phyloP scores from a whole-genome alignment of 768 basidiomycete genomes.

The Crepidotus variabilis region DNA sequence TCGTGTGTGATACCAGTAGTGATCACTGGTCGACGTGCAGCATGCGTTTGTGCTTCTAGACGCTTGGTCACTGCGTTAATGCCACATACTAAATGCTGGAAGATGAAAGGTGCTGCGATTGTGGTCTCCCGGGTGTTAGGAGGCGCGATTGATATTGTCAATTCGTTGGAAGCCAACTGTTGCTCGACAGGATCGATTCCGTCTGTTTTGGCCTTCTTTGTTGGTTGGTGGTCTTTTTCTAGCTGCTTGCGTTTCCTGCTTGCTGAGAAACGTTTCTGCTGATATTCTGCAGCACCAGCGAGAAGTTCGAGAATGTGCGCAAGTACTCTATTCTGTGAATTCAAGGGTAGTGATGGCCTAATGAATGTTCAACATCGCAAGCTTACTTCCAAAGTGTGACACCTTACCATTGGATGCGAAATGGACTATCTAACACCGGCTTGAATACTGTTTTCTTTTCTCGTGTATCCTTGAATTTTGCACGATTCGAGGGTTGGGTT shows the following conservation, averaged over 20 bases:
- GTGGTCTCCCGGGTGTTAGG: background rate
- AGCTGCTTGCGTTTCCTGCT: slow-evolving; percentile 38
- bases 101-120: slow-evolving; percentile 31
- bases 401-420: slow-evolving; percentile 61
- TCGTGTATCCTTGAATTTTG: slow-evolving; percentile 35
- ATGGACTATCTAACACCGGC: slow-evolving; percentile 69
- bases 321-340: slow-evolving; percentile 59
- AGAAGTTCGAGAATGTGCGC: slow-evolving; percentile 47
- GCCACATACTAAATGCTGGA: slow-evolving; percentile 55
- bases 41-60: slow-evolving; percentile 55
- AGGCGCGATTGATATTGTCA: background rate
- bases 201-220: slow-evolving; percentile 15
- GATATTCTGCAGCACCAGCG: slow-evolving; percentile 45
- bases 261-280: slow-evolving; percentile 24
- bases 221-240: slow-evolving; percentile 7
- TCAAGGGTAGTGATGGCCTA: slow-evolving; percentile 63
- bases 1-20: slow-evolving; percentile 6
- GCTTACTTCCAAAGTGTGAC: slow-evolving; percentile 7
- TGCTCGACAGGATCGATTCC: slow-evolving; percentile 12
- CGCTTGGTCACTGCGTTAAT: slow-evolving; percentile 78
- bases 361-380: slow-evolving; percentile 5
- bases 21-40: slow-evolving; percentile 24
- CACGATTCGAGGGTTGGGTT: slow-evolving; percentile 61
- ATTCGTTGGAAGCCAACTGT: background rate
- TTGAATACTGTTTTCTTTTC: slow-evolving; percentile 69